Base-by-base conservation (phyloP, 2,329 filamentous ascomycete genomes). In the Stagonosporopsis rhizophila region DNA sequence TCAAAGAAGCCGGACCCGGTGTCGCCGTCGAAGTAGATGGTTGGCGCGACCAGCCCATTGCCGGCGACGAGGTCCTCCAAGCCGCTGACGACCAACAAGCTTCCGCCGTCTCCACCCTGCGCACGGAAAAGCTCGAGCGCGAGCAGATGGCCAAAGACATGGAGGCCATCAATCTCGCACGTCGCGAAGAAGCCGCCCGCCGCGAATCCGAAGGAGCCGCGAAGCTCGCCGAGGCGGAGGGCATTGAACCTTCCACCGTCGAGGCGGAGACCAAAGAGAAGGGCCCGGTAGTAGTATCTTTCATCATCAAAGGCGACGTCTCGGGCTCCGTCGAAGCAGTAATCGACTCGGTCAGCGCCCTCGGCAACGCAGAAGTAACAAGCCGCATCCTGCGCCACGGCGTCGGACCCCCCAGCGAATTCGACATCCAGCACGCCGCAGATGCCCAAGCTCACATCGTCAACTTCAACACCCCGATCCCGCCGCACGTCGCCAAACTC, bases 301-400 rank as follows among this genome's bases (percentile, higher is more conserved):
- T 98, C 76, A 86, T 95, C 56, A 82, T 99, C 78, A 96, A 96
- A 77, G 93, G 89, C 50, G 95, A 99, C 68, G 95, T 98, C 17
- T 90, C 89, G 59, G 95, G 95, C 34, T 98, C 94, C 0, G 92
- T 93, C 0, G 95, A 99, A 79, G 95, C 95, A 2, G 89, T 98
- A 2, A 82, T 88, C 58, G 89, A 91, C 44, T 88, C 89, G 8
- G 83, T 99, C 56, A 80, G 87, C 58, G 86, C 89, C 56, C 82
- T 97, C 60, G 92, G 93, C 61, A 96, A 89, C 78, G 87, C 92
- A 66, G 92, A 98, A 73, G 88, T 97, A 35, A 85, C 82, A 28
- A 85, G 93, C 14, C 86, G 87, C 53, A 82, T 99, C 56, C 84
- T 99, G 32, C 87, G 89, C 20, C 89, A 89, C 3, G 86, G 84